Conservation (phyloP, 176 grass and related monocot species). For the Microstegium vimineum region DNA sequence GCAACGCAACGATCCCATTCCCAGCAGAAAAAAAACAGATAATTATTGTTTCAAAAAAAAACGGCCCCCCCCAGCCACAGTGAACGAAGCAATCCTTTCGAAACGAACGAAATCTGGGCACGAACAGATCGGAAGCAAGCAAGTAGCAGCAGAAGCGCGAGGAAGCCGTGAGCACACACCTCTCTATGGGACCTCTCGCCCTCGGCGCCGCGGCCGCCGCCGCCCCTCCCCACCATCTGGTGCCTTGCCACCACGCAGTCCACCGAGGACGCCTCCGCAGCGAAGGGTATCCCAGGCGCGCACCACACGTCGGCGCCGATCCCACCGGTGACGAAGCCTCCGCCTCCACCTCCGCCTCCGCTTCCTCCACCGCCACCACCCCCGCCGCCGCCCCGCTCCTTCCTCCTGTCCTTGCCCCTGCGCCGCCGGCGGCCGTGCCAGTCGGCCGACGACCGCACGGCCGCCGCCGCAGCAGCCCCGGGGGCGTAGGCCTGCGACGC, state of each 20-base stretch:
- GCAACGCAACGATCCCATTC: neutral
- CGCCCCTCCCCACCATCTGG: constrained; percentile 41
- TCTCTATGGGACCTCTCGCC: constrained; percentile 72
- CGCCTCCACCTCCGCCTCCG: neutral
- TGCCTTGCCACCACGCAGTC: constrained; percentile 87
- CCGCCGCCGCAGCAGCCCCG: constrained; percentile 32
- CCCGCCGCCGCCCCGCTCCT: constrained; percentile 31
- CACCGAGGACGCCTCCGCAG: constrained; percentile 86
- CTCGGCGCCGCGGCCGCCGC: constrained; percentile 17
- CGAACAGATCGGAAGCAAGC: constrained; percentile 17
- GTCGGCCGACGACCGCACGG: constrained; percentile 73
- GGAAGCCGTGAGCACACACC: constrained; percentile 24
- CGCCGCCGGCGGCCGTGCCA: constrained; percentile 62
- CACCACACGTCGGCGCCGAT: constrained; percentile 87
- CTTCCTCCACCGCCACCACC: neutral
- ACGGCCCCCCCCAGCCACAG: neutral
- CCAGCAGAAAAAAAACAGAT: neutral
- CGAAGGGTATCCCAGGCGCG: constrained; percentile 75
- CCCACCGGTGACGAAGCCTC: constrained; percentile 33
- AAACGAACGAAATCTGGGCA: neutral
- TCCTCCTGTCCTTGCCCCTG: constrained; percentile 48
- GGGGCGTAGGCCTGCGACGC: constrained; percentile 63
- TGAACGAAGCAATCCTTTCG: neutral
- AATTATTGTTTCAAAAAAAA: neutral
- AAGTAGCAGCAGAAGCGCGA: neutral